Evolutionary conservation across 2,329 filamentous ascomycete species (phyloP).

Genomic region (Endocalyx cinctus): DNA sequence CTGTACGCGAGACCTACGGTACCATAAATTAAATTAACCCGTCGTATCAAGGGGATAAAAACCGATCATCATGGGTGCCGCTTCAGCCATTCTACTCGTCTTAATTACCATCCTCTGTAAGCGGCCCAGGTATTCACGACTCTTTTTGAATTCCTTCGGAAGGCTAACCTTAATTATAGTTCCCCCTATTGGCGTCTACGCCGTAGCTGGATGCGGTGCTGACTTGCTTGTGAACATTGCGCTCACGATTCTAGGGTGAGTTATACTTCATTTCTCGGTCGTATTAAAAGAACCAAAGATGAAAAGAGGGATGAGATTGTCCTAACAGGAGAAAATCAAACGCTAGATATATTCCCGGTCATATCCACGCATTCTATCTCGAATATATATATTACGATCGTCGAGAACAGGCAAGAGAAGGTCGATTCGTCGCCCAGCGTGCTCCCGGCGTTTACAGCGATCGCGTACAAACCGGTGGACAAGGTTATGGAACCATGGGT

Average conservation of each 20-base stretch:
- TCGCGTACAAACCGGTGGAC: conserved; percentile 67
- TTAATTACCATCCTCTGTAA: conserved; percentile 50
- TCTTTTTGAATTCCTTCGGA: no score
- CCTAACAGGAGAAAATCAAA: no score
- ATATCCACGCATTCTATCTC: conserved; percentile 76
- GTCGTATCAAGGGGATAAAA: no score
- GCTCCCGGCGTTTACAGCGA: conserved; percentile 70
- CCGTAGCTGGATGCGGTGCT: conserved; percentile 60
- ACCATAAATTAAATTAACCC: no score
- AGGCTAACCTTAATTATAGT: conserved; percentile 44
- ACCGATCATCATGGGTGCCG: conserved; percentile 42
- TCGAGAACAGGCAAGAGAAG: conserved; percentile 56
- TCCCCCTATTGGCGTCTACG: conserved; percentile 60
- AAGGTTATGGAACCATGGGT: conserved; percentile 54
- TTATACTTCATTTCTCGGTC: no score
- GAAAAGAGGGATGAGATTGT: no score
- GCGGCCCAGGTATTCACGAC: conserved; percentile 19
- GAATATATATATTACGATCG: conserved; percentile 81
- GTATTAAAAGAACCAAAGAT: no score
- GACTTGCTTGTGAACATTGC: conserved; percentile 65
- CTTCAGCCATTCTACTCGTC: conserved; percentile 44
- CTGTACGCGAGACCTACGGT: no score
- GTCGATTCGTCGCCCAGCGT: conserved; percentile 46
- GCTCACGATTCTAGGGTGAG: conserved; percentile 59
- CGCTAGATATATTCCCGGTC: conserved; percentile 74